Evolutionary conservation across 2,329 filamentous ascomycete genomes (phyloP).

Genomic region (Rugonectria rugulosa): DNA sequence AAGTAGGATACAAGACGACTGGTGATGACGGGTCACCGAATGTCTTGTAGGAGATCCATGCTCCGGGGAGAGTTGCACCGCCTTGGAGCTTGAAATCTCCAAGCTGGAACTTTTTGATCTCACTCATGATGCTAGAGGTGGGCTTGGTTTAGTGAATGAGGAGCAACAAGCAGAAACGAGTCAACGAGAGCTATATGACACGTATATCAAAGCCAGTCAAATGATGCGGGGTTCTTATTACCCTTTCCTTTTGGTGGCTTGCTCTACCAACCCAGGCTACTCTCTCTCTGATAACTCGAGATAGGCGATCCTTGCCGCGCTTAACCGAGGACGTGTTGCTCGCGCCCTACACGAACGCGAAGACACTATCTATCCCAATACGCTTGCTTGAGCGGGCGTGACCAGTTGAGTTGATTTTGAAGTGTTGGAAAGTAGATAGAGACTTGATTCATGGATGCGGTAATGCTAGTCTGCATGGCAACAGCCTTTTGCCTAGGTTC

Average conservation of each 20-base stretch:
- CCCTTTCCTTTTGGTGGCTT: too few species aligned
- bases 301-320: background rate
- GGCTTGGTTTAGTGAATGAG: background rate
- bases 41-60: slow-evolving; percentile 79
- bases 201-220: background rate
- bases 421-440: too few species aligned
- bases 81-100: slow-evolving; percentile 73
- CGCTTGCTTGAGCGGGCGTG: too few species aligned
- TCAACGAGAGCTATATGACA: background rate
- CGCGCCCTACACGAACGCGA: background rate
- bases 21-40: slow-evolving; percentile 70
- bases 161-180: background rate
- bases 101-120: slow-evolving; percentile 54
- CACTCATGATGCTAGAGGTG: slow-evolving; percentile 21
- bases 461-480: too few species aligned
- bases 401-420: too few species aligned
- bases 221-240: background rate
- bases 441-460: too few species aligned
- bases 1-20: slow-evolving; percentile 78
- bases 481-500: too few species aligned
- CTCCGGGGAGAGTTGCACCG: slow-evolving; percentile 67
- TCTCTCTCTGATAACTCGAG: background rate
- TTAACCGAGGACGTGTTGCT: background rate
- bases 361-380: background rate
- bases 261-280: too few species aligned